These are phyloP conservation scores for Zymoseptoria brevis DNA, from an alignment of 2,329 filamentous ascomycete genomes.

Conservation along the genomic window DNA sequence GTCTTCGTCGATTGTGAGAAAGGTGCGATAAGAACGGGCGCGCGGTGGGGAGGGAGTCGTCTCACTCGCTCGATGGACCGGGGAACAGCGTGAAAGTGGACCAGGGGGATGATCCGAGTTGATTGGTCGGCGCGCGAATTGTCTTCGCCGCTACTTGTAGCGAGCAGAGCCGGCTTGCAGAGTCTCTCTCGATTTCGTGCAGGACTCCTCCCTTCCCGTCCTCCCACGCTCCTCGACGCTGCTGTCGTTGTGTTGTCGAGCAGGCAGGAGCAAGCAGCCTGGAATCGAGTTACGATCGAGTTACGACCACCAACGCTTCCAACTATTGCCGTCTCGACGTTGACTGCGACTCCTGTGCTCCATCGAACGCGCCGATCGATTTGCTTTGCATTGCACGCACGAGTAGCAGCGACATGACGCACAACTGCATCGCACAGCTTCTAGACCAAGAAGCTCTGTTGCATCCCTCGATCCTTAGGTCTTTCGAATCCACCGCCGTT, in stretches of 20 bases:
- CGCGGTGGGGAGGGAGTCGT: neutral
- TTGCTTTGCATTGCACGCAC: neutral
- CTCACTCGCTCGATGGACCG: neutral
- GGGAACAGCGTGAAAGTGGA: neutral
- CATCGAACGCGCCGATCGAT: neutral
- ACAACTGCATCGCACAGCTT: neutral
- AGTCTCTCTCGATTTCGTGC: neutral
- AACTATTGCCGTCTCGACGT: neutral
- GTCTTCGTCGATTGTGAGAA: neutral
- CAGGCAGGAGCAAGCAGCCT: neutral
- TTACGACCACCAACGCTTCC: neutral
- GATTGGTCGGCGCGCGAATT: neutral
- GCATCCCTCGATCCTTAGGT: no score
- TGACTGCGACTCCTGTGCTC: neutral
- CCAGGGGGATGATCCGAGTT: neutral
- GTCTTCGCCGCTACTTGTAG: neutral
- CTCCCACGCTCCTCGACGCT: neutral
- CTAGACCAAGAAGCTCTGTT: neutral
- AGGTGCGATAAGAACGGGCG: neutral
- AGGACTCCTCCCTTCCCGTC: neutral
- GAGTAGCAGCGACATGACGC: neutral
- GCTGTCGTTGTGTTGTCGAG: neutral
- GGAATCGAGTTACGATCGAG: neutral
- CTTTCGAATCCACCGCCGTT: no score
- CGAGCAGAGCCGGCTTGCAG: neutral